Evolutionary conservation across 176 grass and related monocot species (phyloP), one percentile per base, ranked within the genome.

Genomic region (Cenchrus americanus): DNA sequence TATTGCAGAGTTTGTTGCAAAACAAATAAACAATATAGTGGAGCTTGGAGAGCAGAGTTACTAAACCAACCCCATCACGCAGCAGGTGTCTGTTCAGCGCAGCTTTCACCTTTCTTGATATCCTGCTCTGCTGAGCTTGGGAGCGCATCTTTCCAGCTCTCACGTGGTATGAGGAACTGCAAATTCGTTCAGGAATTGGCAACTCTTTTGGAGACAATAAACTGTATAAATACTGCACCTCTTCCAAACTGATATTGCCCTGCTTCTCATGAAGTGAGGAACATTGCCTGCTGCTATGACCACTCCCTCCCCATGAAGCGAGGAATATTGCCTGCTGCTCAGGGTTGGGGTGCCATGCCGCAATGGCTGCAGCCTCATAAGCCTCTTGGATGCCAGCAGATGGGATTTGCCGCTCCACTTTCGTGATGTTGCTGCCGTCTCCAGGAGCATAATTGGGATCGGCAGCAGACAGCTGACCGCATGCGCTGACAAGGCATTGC

Each of bases 341-440:
- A 34, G 77, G 61, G 0, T 66, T 79, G 14, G 77, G 77, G 11
- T 79, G 77, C 77, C 77, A 66, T 37, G 77, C 77, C 6, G 61
- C 77, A 10, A 3, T 79, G 44, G 61, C 46, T 14, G 77, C 61
- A 22, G 77, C 77, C 5, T 19, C 26, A 5, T 80, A 80, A 21
- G 77, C 77, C 19, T 80, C 77, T 52, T 66, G 44, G 18, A 80
- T 0, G 10, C 7, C 0, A 22, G 62, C 10, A 37, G 5, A 80
- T 14, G 26, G 59, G 23, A 2, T 49, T 19, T 48, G 42, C 59
- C 49, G 42, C 59, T 30, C 42, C 58, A 78, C 42, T 12, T 47
- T 62, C 23, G 7, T 10, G 40, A 62, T 6, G 42, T 86, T 0
- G 54, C 79, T 57, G 0, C 79, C 76, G 8, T 37, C 34, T 37